A percentile compares a stretch with the other conserved stretches of the same genome.
Conservation (phyloP, 441 rosid species). For the Geranium incanum region DNA sequence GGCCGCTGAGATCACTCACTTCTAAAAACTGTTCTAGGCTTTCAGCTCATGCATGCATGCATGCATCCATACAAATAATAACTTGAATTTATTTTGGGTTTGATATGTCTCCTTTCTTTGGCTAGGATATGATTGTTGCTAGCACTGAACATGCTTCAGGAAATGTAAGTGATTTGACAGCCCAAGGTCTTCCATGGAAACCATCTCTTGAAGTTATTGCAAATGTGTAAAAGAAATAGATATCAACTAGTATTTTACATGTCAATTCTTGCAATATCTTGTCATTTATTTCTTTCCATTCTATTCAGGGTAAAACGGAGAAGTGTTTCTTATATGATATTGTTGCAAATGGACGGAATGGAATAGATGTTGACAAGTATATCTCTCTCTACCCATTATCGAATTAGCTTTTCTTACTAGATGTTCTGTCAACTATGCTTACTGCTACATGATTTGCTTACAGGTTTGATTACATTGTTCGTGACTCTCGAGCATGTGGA, state of each 20-base stretch:
- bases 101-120: slow-evolving; percentile 15
- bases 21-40: neutral
- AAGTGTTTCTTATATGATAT: slow-evolving; percentile 82
- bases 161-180: slow-evolving; percentile 29
- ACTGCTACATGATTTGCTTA: slow-evolving; percentile 3
- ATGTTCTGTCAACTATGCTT: slow-evolving; percentile 14
- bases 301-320: slow-evolving; percentile 36
- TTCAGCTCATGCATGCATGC: neutral
- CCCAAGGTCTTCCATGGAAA: slow-evolving; percentile 34
- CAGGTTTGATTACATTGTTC: slow-evolving; percentile 92
- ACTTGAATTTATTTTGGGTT: neutral
- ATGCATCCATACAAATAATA: neutral
- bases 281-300: slow-evolving; percentile 10
- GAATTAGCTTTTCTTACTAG: neutral
- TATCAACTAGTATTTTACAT: slow-evolving; percentile 36
- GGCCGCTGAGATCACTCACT: neutral
- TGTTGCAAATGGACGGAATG: slow-evolving; percentile 95
- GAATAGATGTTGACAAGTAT: slow-evolving; percentile 93
- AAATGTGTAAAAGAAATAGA: slow-evolving; percentile 76
- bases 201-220: slow-evolving; percentile 80
- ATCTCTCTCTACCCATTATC: neutral
- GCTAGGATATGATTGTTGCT: slow-evolving; percentile 57
- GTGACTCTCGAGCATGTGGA: slow-evolving; percentile 91
- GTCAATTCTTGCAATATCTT: slow-evolving; percentile 8
- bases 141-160: slow-evolving; percentile 37